Conservation (phyloP, 306 rosid genomes). For the Quercus variabilis region DNA sequence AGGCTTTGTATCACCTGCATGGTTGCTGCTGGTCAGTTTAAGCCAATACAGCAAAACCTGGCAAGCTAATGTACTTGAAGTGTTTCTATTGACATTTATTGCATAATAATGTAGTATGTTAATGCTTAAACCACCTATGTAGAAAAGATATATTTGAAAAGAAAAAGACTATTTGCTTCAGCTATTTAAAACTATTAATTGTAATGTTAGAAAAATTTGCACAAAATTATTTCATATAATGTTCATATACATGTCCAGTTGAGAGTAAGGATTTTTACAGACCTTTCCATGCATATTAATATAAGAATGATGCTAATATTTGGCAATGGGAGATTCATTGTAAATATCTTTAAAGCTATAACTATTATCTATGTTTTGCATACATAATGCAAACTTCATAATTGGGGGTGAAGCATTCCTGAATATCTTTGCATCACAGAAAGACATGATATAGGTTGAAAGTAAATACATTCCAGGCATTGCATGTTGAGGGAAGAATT, state of each 20-base stretch:
- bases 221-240: background rate
- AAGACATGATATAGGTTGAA: background rate
- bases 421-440: background rate
- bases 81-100: background rate
- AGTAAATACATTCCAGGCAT: background rate
- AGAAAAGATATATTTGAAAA: background rate
- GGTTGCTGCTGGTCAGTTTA: slow-evolving; percentile 20
- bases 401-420: background rate
- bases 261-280: background rate
- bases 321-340: background rate
- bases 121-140: background rate
- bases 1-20: slow-evolving; percentile 73
- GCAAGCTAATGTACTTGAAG: background rate
- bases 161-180: background rate
- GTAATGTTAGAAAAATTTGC: background rate
- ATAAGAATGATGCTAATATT: background rate
- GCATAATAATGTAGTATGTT: background rate
- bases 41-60: background rate
- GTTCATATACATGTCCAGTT: background rate
- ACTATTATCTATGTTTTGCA: background rate
- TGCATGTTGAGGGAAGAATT: background rate
- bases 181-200: background rate
- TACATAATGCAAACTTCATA: background rate
- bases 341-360: background rate
- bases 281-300: background rate